These are phyloP conservation scores for Actinomortierella wolfii DNA, from an alignment of 371 early-diverging fungal species.

Conservation along the genomic window DNA sequence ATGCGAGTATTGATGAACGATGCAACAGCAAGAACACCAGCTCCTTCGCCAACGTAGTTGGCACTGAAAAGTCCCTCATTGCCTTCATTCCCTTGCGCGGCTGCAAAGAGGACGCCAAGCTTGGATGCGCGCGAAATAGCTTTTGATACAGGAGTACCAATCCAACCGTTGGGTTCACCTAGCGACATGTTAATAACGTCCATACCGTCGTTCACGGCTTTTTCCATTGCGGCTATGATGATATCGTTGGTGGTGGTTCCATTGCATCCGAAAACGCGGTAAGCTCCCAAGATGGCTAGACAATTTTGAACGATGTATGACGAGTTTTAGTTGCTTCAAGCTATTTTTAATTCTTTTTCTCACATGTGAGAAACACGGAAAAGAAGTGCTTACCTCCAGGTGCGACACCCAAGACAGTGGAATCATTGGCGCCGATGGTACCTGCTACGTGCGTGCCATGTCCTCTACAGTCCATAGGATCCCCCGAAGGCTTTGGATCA, in stretches of 20 bases:
- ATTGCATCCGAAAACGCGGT: slow-evolving; percentile 33
- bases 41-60: slow-evolving; percentile 20
- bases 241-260: slow-evolving; percentile 66
- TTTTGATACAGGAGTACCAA: slow-evolving; percentile 12
- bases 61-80: slow-evolving; percentile 19
- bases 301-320: background rate
- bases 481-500: slow-evolving; percentile 47
- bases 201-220: slow-evolving; percentile 71
- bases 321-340: background rate
- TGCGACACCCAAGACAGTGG: slow-evolving; percentile 29
- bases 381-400: slow-evolving; percentile 26
- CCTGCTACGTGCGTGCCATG: slow-evolving; percentile 71
- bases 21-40: slow-evolving; percentile 16
- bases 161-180: slow-evolving; percentile 46
- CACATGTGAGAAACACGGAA: background rate
- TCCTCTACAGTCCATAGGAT: slow-evolving; percentile 64
- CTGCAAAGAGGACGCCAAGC: slow-evolving; percentile 18
- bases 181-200: slow-evolving; percentile 67
- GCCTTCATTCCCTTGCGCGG: slow-evolving; percentile 32
- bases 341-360: background rate
- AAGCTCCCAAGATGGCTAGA: slow-evolving; percentile 28
- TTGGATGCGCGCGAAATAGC: slow-evolving; percentile 2
- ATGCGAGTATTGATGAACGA: slow-evolving; percentile 27
- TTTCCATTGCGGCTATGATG: slow-evolving; percentile 74
- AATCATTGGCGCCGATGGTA: slow-evolving; percentile 27